Base-by-base conservation (phyloP, 192 early-diverging fungal genomes). In the Umbelopsis sp. region DNA sequence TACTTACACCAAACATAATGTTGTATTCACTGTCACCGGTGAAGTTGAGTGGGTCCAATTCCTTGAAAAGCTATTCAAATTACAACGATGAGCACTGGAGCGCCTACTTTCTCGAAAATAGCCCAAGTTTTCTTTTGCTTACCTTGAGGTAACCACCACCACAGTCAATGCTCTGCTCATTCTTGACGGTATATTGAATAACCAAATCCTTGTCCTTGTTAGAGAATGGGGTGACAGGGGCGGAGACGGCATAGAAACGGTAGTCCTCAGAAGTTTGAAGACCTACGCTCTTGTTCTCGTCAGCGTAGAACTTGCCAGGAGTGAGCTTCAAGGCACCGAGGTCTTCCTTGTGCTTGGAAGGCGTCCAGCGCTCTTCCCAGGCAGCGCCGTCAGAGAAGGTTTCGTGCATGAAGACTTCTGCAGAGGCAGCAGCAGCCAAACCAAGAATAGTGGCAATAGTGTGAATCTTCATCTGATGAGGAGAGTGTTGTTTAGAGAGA, bases 121-220 rank as follows among this genome's bases (percentile, higher is more conserved):
- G 13, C 46, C 46, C 30, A 27, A 30, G 3, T 2, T 30, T 30
- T 30, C 1, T 52, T 70, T 64, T 64, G 12, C 48, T 69, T 72
- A 82, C 78, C 78, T 96, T 96, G 55, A 96, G 76, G 75, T 96
- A 96, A 35, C 92, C 92, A 72, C 96, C 96, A 49, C 94, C 94
- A 77, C 96, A 98, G 75, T 95, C 94, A 73, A 94, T 91, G 71
- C 82, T 80, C 64, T 92, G 89, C 81, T 98, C 96, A 75, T 93
- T 93, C 86, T 95, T 97, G 68, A 93, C 92, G 44, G 92, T 88
- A 76, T 91, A 97, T 83, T 98, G 96, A 25, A 96, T 74, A 21
- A 98, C 86, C 70, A 93, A 83, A 75, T 89, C 84, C 76, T 95
- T 95, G 77, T 88, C 90, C 75, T 89, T 89, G 84, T 91, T 94